Percentiles rank a stretch among this genome's conserved stretches.
These are phyloP conservation scores for Lantana camara DNA, from an alignment of 257 asterid species.

Conservation along the genomic window DNA sequence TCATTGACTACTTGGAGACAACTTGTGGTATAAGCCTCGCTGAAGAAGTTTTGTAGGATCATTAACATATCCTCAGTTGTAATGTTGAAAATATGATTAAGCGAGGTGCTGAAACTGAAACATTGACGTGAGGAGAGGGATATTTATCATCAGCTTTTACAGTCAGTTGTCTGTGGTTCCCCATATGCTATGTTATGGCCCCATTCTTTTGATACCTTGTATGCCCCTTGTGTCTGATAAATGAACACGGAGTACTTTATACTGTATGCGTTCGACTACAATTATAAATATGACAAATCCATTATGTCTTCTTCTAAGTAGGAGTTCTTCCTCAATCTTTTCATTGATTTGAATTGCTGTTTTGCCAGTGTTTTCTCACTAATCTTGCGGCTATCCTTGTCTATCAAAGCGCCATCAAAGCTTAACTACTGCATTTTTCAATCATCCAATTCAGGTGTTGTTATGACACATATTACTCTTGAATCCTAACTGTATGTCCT, in stretches of 20 bases:
- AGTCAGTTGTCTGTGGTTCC: background rate
- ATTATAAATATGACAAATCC: background rate
- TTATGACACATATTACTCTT: background rate
- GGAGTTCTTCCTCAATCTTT: constrained; percentile 9
- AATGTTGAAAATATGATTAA: constrained; percentile 12
- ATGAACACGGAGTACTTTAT: background rate
- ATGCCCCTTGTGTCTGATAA: constrained; percentile 2
- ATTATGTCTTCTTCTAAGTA: constrained; percentile 2
- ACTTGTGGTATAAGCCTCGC: constrained; percentile 2
- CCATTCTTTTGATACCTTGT: constrained; percentile 1
- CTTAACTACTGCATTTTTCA: constrained; percentile 60
- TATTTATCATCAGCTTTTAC: background rate
- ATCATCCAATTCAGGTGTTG: constrained; percentile 87
- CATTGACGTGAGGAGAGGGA: constrained; percentile 4
- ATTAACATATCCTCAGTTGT: background rate
- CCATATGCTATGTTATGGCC: background rate
- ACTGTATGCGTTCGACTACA: constrained; percentile 5
- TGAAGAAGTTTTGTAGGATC: background rate
- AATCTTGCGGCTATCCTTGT: constrained; percentile 94
- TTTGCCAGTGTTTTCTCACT: constrained; percentile 82
- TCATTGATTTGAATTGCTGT: constrained; percentile 24
- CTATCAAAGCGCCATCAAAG: constrained; percentile 88
- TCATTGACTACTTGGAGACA: constrained; percentile 13
- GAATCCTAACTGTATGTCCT: constrained; percentile 4
- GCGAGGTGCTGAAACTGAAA: background rate